Base-by-base conservation (phyloP, 306 rosid genomes). In the Begonia masoniana region DNA sequence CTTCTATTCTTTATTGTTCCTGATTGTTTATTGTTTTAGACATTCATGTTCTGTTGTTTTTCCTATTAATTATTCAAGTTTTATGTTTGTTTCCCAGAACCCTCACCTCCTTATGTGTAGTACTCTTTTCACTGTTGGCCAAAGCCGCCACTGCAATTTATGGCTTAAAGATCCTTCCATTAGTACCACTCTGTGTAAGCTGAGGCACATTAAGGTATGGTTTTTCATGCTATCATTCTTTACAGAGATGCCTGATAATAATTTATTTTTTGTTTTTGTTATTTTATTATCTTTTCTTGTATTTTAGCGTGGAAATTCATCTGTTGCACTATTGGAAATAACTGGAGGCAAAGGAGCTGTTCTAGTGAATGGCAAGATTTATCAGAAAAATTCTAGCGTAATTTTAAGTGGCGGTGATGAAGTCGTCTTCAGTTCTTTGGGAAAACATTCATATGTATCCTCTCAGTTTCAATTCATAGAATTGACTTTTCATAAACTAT, bases 381-480 rank as follows among this genome's bases (percentile, higher is more conserved):
- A 35, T 60, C 72, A 57, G 39, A 84, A 74, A 72, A 77, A 61
- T 68, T 63, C 80, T 52, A 74, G 79, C 41, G 61, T 77, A 23
- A 58, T 72, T 55, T 74, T 92, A 52, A 81, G 53, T 12, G 95
- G 93, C 67, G 99, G 99, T 4, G 99, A 92, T 56, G 99, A 92
- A 72, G 72, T 92, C 47, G 81, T 86, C 58, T 92, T 92, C 56
- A 65, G 75, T 61, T 60, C 79, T 31, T 68, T 76, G 15, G 80
- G 82, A 65, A 86, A 76, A 67, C 88, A 86, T 72, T 82, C 95
- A 53, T 92, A 92, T 68, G 99, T 92, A 92, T 92, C 99, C 99
- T 92, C 70, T 76, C 68, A 43, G 7, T 31, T 31, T 31, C 39
- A 31, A 31, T 31, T 31, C 39, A 31, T 31, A 31, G 9, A 31